Evolutionary conservation across 2,329 filamentous ascomycete species (phyloP).

Genomic region (Penicillium sp.): DNA sequence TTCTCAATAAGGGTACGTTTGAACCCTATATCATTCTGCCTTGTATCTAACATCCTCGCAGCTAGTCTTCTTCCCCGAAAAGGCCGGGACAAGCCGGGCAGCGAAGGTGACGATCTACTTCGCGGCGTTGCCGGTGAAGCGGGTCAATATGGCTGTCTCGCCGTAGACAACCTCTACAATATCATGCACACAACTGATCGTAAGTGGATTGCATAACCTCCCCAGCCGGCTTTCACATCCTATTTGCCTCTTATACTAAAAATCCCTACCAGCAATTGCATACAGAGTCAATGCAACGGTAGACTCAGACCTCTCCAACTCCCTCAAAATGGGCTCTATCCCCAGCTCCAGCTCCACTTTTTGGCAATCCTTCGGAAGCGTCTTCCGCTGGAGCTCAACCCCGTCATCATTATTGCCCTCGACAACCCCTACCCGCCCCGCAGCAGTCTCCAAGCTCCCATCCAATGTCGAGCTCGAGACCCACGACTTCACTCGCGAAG

Average conservation of each 20-base stretch:
- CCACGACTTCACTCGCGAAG: conserved; percentile 89
- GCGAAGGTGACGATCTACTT: conserved; percentile 61
- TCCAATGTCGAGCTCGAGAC: conserved; percentile 88
- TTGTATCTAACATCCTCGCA: conserved; percentile 31
- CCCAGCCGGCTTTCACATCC: not conserved
- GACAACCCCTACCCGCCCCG: conserved; percentile 62
- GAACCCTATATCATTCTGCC: not conserved
- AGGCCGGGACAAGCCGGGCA: conserved; percentile 72
- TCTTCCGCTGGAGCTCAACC: conserved; percentile 57
- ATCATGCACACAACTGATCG: conserved; percentile 72
- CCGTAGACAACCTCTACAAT: conserved; percentile 96
- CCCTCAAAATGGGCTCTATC: conserved; percentile 74
- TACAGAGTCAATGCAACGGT: conserved; percentile 90
- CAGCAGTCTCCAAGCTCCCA: conserved; percentile 59
- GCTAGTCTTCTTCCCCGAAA: conserved; percentile 71
- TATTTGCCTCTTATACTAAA: conserved; percentile 50
- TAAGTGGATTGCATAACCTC: conserved; percentile 25
- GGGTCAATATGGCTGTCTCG: conserved; percentile 82
- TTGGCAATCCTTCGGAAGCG: conserved; percentile 63
- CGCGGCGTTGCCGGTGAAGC: conserved; percentile 71
- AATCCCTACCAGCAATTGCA: conserved; percentile 62
- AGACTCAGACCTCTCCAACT: conserved; percentile 74
- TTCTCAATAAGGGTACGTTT: conserved; percentile 65
- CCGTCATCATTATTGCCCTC: conserved; percentile 57
- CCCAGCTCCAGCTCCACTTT: conserved; percentile 69